Conservation (phyloP, 192 early-diverging fungal genomes). For the Chytriomyces hyalinus region DNA sequence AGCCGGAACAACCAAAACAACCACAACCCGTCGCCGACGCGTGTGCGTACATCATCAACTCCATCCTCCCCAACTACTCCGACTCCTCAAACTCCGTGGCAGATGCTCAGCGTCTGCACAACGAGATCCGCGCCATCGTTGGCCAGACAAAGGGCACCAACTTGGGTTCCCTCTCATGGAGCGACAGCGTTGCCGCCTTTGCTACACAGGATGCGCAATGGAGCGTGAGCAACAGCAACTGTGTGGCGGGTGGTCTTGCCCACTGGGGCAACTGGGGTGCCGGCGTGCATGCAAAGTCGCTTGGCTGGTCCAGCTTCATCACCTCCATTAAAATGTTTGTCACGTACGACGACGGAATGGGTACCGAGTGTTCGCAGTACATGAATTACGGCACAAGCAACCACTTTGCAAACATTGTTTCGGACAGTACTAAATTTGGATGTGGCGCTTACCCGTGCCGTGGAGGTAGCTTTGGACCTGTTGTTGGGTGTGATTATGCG, state of each 20-base stretch:
- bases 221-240: neutral
- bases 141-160: neutral
- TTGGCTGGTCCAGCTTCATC: neutral
- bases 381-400: neutral
- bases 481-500: slow-evolving; percentile 24
- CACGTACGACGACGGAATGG: neutral
- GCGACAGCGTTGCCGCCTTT: neutral
- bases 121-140: neutral
- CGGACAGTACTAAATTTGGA: neutral
- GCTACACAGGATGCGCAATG: neutral
- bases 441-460: neutral
- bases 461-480: neutral
- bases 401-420: slow-evolving; percentile 27
- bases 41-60: neutral
- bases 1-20: too few relatives aligned
- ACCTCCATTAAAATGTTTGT: neutral
- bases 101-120: neutral
- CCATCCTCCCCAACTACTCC: neutral
- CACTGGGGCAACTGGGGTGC: neutral
- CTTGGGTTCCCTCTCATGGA: neutral
- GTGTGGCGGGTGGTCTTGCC: neutral
- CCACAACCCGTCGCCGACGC: too few relatives aligned
- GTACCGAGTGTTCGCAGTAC: neutral
- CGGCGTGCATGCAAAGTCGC: neutral
- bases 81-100: neutral